Base-by-base conservation (phyloP, 768 basidiomycete species). In the Amanita brunnescens region DNA sequence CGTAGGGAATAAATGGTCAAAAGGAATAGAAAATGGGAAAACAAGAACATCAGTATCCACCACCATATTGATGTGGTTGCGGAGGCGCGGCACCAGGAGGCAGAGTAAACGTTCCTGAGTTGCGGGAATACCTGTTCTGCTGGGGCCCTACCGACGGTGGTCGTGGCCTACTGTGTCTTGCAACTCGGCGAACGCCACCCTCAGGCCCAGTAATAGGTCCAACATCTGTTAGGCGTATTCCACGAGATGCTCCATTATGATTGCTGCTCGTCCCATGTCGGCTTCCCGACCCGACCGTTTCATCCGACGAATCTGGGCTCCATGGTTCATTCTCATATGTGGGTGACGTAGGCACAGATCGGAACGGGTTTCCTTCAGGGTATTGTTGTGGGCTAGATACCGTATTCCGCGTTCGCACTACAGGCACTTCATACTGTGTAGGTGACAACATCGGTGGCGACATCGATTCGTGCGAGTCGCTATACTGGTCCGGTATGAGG, bases 201-300 rank as follows among this genome's bases (percentile, higher is more conserved):
- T 87, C 83, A 7, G 81, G 77, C 32, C 78, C 78, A 35, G 87
- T 83, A 2, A 93, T 87, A 34, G 90, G 91, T 12, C 94, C 94
- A 59, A 79, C 70, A 57, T 97, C 94, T 49, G 78, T 79, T 51
- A 97, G 67, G 40, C 83, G 83, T 43, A 96, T 76, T 20, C 93
- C 91, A 9, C 87, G 78, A 5, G 67, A 62, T 30, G 58, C 58
- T 7, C 59, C 58, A 38, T 59, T 50, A 29, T 71, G 56, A 73
- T 74, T 18, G 66, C 62, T 43, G 74, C 71, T 26, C 61, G 56
- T 30, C 52, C 55, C 52, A 66, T 67, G 45, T 64, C 53, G 47
- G 56, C 57, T 58, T 63, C 61, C 54, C 70, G 34, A 67, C 45
- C 62, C 55, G 70, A 32, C 67, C 51, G 29, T 53, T 46, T 65